Evolutionary conservation across 108 stramenopile genomes (phyloP).

Genomic region (Discostella stelligeroides): DNA sequence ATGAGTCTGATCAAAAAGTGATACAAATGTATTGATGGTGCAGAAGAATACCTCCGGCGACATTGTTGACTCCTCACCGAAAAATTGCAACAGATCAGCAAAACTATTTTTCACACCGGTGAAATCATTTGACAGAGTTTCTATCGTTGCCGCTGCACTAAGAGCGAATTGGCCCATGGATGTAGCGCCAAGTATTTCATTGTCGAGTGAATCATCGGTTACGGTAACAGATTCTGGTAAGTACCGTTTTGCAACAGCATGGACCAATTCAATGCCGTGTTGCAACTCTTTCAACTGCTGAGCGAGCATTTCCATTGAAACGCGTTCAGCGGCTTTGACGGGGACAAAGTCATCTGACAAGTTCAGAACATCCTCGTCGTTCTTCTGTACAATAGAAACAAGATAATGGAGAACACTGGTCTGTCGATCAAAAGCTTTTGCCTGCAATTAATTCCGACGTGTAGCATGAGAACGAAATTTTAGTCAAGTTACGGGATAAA

Average conservation of each 20-base stretch:
- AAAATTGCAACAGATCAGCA: slow-evolving; percentile 34
- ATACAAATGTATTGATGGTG: slow-evolving; percentile 46
- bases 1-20: slow-evolving; percentile 51
- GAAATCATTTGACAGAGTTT: slow-evolving; percentile 28
- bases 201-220: slow-evolving; percentile 25
- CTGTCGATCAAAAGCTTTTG: slow-evolving; percentile 52
- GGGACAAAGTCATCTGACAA: slow-evolving; percentile 46
- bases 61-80: slow-evolving; percentile 39
- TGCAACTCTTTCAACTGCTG: slow-evolving; percentile 31
- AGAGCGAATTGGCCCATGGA: slow-evolving; percentile 45
- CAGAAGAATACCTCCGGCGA: slow-evolving; percentile 47
- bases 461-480: not conserved
- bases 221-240: not conserved
- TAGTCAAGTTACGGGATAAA: not conserved
- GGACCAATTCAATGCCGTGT: slow-evolving; percentile 25
- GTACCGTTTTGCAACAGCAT: slow-evolving; percentile 30
- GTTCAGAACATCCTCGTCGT: slow-evolving; percentile 48
- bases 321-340: slow-evolving; percentile 47
- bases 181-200: slow-evolving; percentile 27
- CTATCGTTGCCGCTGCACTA: slow-evolving; percentile 31
- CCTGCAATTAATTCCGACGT: slow-evolving; percentile 8
- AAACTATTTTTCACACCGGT: slow-evolving; percentile 20
- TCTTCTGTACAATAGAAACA: slow-evolving; percentile 50
- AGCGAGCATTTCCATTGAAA: slow-evolving; percentile 45
- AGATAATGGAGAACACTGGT: slow-evolving; percentile 53